Evolutionary conservation across 179 eudicot species (phyloP).

Genomic region (Amaranthus tricolor): DNA sequence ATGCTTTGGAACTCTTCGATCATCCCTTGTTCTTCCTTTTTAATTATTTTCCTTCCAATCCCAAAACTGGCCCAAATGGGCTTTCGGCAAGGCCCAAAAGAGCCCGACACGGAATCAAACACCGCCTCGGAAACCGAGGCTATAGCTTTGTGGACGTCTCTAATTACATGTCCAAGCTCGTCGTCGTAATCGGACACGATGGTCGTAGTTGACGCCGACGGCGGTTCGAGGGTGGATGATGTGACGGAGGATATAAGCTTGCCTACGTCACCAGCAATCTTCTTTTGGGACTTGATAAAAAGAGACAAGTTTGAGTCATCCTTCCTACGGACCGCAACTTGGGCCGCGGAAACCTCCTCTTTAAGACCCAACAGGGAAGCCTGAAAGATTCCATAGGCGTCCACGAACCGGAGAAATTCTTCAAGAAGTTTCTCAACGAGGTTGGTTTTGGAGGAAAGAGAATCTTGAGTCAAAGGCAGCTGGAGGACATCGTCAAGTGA

Average conservation of each 20-base stretch:
- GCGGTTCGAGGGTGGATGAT: conserved; percentile 14
- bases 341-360: conserved; percentile 55
- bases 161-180: conserved; percentile 36
- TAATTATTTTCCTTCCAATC: conserved; percentile 5
- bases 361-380: conserved; percentile 40
- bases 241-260: conserved; percentile 30
- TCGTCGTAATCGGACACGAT: conserved; percentile 19
- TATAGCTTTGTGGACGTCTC: conserved; percentile 49
- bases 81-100: conserved; percentile 32
- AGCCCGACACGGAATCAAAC: conserved; percentile 41
- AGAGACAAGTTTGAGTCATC: conserved; percentile 39
- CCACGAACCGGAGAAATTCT: conserved; percentile 55
- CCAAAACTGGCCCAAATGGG: conserved; percentile 39
- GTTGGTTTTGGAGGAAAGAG: conserved; percentile 31
- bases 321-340: conserved; percentile 54
- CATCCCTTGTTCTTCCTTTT: conserved; percentile 27
- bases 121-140: conserved; percentile 45
- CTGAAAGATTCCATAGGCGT: conserved; percentile 58
- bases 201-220: not conserved
- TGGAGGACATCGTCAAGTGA: conserved; percentile 64
- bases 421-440: conserved; percentile 62
- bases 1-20: conserved; percentile 35
- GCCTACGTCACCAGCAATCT: conserved; percentile 43
- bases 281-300: conserved; percentile 46
- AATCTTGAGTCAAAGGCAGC: conserved; percentile 55